A percentile compares a stretch with the other conserved stretches of the same genome.
Evolutionary conservation across 768 basidiomycete species (phyloP).

Genomic region (Agaricus sinodeliciosus): DNA sequence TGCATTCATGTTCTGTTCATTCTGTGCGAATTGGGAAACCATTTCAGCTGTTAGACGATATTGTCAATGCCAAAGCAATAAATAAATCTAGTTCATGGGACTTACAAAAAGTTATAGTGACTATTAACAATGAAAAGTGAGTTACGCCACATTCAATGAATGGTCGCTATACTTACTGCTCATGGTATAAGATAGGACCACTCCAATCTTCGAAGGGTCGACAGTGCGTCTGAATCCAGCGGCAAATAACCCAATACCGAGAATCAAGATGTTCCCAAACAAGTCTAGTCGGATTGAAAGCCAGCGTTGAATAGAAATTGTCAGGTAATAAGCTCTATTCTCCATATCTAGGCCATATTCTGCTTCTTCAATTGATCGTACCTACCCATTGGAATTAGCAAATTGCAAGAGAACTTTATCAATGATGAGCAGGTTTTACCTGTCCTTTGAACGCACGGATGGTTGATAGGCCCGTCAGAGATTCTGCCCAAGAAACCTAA

Average conservation of each 20-base stretch:
- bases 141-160: background rate
- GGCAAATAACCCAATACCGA: conserved; percentile 67
- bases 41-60: conserved; percentile 35
- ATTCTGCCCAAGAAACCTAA: conserved; percentile 31
- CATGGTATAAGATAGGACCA: conserved; percentile 44
- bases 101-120: conserved; percentile 42
- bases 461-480: conserved; percentile 56
- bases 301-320: conserved; percentile 61
- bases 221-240: conserved; percentile 47
- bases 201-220: conserved; percentile 40
- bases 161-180: conserved; percentile 29
- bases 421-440: conserved; percentile 21
- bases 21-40: conserved; percentile 49
- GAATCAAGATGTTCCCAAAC: conserved; percentile 58
- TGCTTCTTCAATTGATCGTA: conserved; percentile 42
- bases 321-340: conserved; percentile 61
- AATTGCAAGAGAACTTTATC: background rate
- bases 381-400: conserved; percentile 18
- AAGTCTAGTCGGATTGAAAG: conserved; percentile 57
- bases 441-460: conserved; percentile 55
- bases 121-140: conserved; percentile 17
- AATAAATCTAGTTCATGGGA: background rate
- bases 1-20: conserved; percentile 68
- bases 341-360: conserved; percentile 51
- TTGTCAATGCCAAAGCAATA: background rate